A percentile compares a stretch with the other conserved stretches of the same genome.
Conservation (phyloP, 1,284 basidiomycete species). For the Grifola frondosa region DNA sequence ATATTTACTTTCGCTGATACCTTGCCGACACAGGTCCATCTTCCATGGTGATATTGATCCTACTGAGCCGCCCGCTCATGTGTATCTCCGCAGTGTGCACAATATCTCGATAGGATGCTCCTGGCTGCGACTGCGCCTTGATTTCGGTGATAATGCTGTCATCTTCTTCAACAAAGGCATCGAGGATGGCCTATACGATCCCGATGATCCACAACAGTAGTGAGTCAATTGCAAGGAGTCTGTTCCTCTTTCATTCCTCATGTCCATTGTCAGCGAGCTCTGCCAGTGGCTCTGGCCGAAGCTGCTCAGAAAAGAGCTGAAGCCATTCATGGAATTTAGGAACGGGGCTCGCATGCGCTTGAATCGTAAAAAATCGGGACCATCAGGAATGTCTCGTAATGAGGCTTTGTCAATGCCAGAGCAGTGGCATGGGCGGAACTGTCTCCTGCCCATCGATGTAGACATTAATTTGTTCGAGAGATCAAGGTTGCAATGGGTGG, state of each 20-base stretch:
- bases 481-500: constrained; percentile 1
- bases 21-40: too few species aligned
- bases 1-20: too few species aligned
- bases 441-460: constrained; percentile 1
- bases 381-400: constrained; percentile 1
- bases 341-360: not conserved
- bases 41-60: not conserved
- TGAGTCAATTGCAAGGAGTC: too few species aligned
- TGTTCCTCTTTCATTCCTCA: not conserved
- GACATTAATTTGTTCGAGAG: not conserved
- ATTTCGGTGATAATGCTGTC: constrained; percentile 2
- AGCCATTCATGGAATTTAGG: not conserved
- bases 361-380: not conserved
- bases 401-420: not conserved
- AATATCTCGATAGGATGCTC: not conserved
- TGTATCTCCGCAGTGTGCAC: constrained; percentile 1
- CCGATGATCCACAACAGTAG: not conserved
- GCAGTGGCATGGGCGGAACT: not conserved
- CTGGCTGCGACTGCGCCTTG: not conserved
- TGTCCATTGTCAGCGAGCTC: not conserved
- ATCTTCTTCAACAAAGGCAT: not conserved
- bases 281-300: constrained; percentile 1
- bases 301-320: not conserved
- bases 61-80: not conserved
- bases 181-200: not conserved